Percentiles rank a stretch among this genome's conserved stretches.
Evolutionary conservation across 75 land plant species (phyloP).

Genomic region (Isoetes taiwanensis): DNA sequence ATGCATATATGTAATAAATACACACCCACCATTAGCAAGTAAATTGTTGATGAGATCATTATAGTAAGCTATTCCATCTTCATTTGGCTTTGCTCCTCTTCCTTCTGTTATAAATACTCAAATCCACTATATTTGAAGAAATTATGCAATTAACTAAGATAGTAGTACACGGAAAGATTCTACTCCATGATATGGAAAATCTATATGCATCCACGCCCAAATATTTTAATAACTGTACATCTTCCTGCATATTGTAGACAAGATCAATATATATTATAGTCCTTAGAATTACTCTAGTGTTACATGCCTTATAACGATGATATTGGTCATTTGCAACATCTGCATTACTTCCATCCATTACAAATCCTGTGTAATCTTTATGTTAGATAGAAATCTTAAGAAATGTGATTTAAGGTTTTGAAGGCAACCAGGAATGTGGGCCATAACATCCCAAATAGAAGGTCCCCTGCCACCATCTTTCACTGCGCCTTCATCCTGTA

Average conservation of each 20-base stretch:
- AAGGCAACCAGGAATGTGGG: no score
- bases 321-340: constrained; percentile 75
- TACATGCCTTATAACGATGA: constrained; percentile 53
- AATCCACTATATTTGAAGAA: neutral
- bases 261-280: no score
- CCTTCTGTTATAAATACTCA: neutral
- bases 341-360: constrained; percentile 75
- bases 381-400: no score
- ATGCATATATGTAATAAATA: no score
- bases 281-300: neutral
- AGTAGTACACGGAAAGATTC: no score
- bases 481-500: no score
- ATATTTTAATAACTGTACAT: constrained; percentile 4
- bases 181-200: constrained; percentile 4
- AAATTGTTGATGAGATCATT: neutral
- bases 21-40: no score
- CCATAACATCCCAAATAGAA: no score
- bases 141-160: neutral
- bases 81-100: neutral
- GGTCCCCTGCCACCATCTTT: no score
- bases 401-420: no score
- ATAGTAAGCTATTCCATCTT: neutral
- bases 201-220: constrained; percentile 11
- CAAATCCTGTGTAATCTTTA: no score
- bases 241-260: constrained; percentile 11